Base-by-base conservation (phyloP, 2,329 filamentous ascomycete genomes). In the Ophidiomyces ophidiicola region DNA sequence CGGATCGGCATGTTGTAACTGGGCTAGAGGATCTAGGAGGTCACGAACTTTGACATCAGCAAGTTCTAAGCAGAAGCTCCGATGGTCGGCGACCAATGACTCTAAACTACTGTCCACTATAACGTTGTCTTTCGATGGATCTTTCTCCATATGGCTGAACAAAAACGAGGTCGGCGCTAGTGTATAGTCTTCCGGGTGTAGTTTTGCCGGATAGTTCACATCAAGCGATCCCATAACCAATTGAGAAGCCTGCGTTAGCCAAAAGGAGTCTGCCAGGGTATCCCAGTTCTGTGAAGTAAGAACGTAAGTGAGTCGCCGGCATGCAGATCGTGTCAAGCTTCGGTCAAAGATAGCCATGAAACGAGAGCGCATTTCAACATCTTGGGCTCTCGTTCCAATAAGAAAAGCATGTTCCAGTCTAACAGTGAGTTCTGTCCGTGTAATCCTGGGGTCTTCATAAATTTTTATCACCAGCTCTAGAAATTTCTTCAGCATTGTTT, bases 351-450 rank as follows among this genome's bases (percentile, higher is more conserved):
- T 94, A 14, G 75, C 75, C 78, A 98, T 85, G 65, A 98, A 98
- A 10, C 88, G 80, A 53, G 93, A 93, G 31, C 90, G 82, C 85
- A 96, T 94, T 42, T 93, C 82, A 8, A 96, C 83, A 57, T 98
- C 88, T 50, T 87, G 80, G 2, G 88, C 88, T 51, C 92, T 70
- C 0, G 88, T 92, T 19, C 92, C 90, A 35, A 98, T 90, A 47
- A 99, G 71, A 70, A 98, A 99, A 4, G 90, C 90, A 60, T 96
- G 88, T 63, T 99, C 90, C 73, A 99, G 82, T 3, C 92, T 78
- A 6, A 99, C 92, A 0, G 90, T 96, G 38, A 99, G 71, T 61
- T 99, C 90, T 0, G 88, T 94, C 21, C 87, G 75, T 1, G 87
- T 86, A 46, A 98, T 90, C 62, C 92, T 94, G 0, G 86, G 84